phyloP scores from a whole-genome alignment of 257 asterid genomes.

The Solanum rostratum region DNA sequence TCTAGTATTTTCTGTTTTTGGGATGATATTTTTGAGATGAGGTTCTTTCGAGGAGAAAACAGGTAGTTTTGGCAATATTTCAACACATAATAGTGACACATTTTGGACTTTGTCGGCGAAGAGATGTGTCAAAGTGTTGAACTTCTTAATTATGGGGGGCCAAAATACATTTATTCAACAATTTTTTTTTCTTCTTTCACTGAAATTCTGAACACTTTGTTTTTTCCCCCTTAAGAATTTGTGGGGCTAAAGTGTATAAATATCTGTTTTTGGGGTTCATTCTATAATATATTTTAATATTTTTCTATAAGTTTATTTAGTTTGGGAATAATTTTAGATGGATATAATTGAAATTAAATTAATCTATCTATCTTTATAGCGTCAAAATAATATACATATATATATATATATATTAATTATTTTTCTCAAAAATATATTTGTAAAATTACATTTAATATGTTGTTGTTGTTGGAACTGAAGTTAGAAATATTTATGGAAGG shows the following conservation, averaged over 20 bases:
- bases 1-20: no score
- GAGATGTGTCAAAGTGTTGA: neutral
- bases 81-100: neutral
- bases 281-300: neutral
- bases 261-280: neutral
- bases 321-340: neutral
- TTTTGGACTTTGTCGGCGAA: neutral
- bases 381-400: no score
- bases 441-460: accelerated
- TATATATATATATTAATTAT: no score
- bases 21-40: no score
- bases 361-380: neutral
- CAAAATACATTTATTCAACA: neutral
- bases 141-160: neutral
- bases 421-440: no score
- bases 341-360: neutral
- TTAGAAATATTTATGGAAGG: neutral
- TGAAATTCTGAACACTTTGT: neutral
- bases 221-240: neutral
- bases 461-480: neutral
- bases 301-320: neutral
- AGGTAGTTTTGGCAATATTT: neutral
- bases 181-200: neutral
- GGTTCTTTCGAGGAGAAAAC: neutral
- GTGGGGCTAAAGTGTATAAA: neutral